Evolutionary conservation across 176 grass and related monocot species (phyloP).

Genomic region (Rhynchospora breviuscula): DNA sequence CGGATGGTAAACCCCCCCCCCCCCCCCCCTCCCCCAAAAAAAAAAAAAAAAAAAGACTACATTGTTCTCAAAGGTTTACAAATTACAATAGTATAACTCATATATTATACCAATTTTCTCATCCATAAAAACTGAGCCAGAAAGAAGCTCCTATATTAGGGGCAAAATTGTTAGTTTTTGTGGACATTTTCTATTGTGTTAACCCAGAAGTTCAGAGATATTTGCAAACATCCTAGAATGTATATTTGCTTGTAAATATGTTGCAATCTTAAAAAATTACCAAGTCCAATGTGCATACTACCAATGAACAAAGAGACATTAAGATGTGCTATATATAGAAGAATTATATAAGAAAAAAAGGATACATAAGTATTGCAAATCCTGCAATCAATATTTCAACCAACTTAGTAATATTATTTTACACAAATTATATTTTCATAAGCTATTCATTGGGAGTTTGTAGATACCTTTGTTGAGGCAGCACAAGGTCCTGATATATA

Average conservation of each 20-base stretch:
- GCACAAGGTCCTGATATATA: constrained; percentile 63
- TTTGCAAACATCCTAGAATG: not conserved
- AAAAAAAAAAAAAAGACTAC: not conserved
- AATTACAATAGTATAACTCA: not conserved
- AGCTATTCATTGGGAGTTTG: not conserved
- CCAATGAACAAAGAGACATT: not conserved
- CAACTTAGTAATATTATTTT: constrained; percentile 31
- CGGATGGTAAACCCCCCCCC: not conserved
- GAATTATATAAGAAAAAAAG: constrained; percentile 26
- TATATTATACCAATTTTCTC: not conserved
- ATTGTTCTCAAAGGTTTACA: not conserved
- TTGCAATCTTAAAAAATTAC: not conserved
- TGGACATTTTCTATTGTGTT: not conserved
- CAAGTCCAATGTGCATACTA: not conserved
- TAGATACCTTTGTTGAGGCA: constrained; percentile 50
- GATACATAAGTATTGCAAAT: constrained; percentile 96
- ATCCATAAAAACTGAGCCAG: not conserved
- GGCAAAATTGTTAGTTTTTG: not conserved
- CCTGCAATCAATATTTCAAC: constrained; percentile 52
- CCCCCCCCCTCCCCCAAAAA: not conserved
- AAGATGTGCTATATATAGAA: not conserved
- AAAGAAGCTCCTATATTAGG: not conserved
- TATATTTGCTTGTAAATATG: not conserved
- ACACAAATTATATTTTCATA: not conserved
- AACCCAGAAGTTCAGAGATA: not conserved